Evolutionary conservation across 2,329 filamentous ascomycete species (phyloP).

Genomic region (Xylariaceae sp.): DNA sequence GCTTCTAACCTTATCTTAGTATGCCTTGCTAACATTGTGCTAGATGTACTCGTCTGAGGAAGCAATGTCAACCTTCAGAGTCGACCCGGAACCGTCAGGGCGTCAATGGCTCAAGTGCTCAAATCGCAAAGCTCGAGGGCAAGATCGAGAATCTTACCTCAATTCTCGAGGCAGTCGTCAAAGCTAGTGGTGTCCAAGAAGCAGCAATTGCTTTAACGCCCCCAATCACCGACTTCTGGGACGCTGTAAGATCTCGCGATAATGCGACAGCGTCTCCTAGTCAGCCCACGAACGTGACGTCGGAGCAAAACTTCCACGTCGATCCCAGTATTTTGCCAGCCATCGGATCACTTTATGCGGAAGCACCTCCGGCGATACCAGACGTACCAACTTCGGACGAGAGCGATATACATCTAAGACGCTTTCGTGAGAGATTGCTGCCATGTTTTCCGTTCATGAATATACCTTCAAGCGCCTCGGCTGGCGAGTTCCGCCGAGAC

Average conservation of each 20-base stretch:
- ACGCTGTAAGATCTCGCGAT: background rate
- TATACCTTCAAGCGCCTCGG: conserved; percentile 26
- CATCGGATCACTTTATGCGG: conserved; percentile 5
- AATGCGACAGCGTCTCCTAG: conserved; percentile 2
- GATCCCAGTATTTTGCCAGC: conserved; percentile 1
- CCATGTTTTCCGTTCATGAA: conserved; percentile 34
- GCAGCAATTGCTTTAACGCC: conserved; percentile 2
- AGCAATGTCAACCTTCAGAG: conserved; percentile 32
- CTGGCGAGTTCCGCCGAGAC: conserved; percentile 28
- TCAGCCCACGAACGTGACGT: background rate
- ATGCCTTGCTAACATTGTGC: background rate
- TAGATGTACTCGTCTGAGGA: conserved; percentile 34
- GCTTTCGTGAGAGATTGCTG: conserved; percentile 33
- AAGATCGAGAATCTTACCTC: conserved; percentile 32
- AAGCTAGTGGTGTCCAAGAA: conserved; percentile 8
- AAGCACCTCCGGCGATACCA: conserved; percentile 15
- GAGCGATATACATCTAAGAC: conserved; percentile 13
- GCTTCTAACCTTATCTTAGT: background rate
- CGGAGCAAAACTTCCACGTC: background rate
- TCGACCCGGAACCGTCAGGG: conserved; percentile 31
- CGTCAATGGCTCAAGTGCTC: conserved; percentile 27
- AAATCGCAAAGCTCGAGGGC: conserved; percentile 34
- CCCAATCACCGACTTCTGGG: no score
- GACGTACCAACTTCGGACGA: conserved; percentile 4
- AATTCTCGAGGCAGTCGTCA: conserved; percentile 25